phyloP scores from a whole-genome alignment of 257 asterid genomes.

The Solanum sparsipilum region DNA sequence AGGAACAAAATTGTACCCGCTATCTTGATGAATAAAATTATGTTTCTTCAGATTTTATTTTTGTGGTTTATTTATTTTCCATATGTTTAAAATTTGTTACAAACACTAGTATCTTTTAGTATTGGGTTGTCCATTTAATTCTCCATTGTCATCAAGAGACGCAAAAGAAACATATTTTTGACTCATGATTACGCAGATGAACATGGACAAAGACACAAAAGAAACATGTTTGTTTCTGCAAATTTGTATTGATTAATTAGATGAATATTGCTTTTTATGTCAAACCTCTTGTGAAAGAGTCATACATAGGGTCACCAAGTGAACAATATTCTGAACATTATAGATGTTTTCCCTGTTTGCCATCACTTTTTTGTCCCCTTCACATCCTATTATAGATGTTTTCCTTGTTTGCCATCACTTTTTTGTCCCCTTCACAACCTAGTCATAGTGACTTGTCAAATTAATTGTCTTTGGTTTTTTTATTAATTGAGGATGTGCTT shows the following conservation, averaged over 20 bases:
- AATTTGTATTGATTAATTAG: neutral
- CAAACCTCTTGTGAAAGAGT: neutral
- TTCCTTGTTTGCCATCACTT: neutral
- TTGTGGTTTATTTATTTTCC: no score
- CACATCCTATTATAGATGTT: neutral
- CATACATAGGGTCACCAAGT: neutral
- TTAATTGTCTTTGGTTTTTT: no score
- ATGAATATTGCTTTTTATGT: neutral
- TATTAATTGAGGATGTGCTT: neutral
- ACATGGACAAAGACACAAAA: neutral
- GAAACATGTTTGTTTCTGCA: neutral
- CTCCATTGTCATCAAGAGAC: neutral
- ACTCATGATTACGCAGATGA: neutral
- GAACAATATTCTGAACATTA: neutral
- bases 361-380: neutral
- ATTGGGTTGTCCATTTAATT: neutral
- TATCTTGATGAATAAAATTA: no score
- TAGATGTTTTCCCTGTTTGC: neutral
- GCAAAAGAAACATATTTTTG: neutral
- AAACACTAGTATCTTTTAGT: neutral
- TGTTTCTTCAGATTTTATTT: no score
- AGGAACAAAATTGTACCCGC: no score
- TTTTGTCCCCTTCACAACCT: neutral
- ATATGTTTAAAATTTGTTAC: no score
- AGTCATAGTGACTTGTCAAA: neutral